Conservation (phyloP, 345 rosid genomes). For the Garcia nutans region DNA sequence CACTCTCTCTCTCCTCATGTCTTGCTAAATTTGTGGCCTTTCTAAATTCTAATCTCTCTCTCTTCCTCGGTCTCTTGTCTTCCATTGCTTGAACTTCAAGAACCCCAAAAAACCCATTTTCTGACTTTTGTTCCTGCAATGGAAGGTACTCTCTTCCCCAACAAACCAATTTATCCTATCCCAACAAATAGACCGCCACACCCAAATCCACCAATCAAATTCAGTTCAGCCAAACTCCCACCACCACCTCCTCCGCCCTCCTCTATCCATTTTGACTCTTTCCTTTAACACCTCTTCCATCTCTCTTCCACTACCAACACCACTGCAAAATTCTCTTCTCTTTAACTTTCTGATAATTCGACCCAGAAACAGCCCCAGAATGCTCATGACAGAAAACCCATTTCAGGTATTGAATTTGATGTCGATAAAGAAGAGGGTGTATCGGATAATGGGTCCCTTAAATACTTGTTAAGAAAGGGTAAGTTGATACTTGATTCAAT, state of each 20-base stretch:
- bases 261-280: slow-evolving; percentile 63
- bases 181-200: slow-evolving; percentile 39
- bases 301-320: slow-evolving; percentile 50
- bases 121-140: slow-evolving; percentile 25
- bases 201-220: slow-evolving; percentile 45
- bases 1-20: background rate
- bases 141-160: slow-evolving; percentile 72
- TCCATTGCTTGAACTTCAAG: background rate
- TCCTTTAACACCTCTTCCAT: slow-evolving; percentile 73
- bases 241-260: slow-evolving; percentile 39
- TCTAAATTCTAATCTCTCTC: background rate
- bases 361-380: slow-evolving; percentile 30
- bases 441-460: slow-evolving; percentile 34
- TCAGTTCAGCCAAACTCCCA: slow-evolving; percentile 63
- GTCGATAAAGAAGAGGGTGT: slow-evolving; percentile 25
- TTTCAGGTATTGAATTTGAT: slow-evolving; percentile 31
- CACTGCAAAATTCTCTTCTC: slow-evolving; percentile 41
- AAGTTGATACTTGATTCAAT: slow-evolving; percentile 46
- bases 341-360: slow-evolving; percentile 34
- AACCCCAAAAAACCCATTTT: background rate
- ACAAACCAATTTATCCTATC: slow-evolving; percentile 51
- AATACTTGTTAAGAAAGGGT: slow-evolving; percentile 53
- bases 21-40: no score
- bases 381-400: slow-evolving; percentile 28
- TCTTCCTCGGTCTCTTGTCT: background rate